These are phyloP conservation scores for Trichoderma sp. DNA, from an alignment of 2,329 filamentous ascomycete species.

Conservation along the genomic window DNA sequence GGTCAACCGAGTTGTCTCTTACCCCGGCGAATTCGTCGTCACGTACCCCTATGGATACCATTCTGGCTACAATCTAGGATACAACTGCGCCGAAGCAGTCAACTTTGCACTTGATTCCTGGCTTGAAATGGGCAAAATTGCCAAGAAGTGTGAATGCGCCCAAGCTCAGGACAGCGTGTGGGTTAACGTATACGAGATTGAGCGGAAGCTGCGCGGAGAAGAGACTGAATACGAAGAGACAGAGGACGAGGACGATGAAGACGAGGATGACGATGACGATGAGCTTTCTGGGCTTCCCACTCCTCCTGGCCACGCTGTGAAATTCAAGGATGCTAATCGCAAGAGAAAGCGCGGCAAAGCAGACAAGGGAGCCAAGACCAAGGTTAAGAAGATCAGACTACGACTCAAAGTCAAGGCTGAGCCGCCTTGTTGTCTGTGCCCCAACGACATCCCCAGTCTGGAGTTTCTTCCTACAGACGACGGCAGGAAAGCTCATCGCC, in stretches of 20 bases:
- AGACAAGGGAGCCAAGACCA: conserved; percentile 51
- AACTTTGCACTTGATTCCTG: conserved; percentile 97
- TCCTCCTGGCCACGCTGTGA: conserved; percentile 73
- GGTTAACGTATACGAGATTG: conserved; percentile 95
- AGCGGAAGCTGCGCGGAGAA: conserved; percentile 90
- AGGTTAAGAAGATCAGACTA: conserved; percentile 80
- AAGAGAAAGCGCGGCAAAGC: conserved; percentile 61
- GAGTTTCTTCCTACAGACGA: conserved; percentile 87
- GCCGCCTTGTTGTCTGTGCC: conserved; percentile 87
- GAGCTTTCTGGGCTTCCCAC: conserved; percentile 73
- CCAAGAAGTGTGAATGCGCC: conserved; percentile 95
- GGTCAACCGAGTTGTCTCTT: conserved; percentile 93
- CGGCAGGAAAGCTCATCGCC: conserved; percentile 81
- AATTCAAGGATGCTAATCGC: conserved; percentile 60
- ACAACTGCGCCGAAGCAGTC: conserved; percentile 98
- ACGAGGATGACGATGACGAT: conserved; percentile 62
- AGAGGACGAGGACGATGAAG: conserved; percentile 67
- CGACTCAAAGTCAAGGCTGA: conserved; percentile 71
- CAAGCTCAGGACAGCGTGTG: conserved; percentile 96
- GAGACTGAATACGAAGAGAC: conserved; percentile 82
- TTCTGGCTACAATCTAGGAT: conserved; percentile 95
- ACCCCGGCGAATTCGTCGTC: conserved; percentile 97
- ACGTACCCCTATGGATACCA: conserved; percentile 99
- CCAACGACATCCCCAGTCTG: conserved; percentile 82
- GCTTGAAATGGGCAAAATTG: conserved; percentile 92